Evolutionary conservation across 331 rosid species (phyloP).

Genomic region (Cydonia oblonga): DNA sequence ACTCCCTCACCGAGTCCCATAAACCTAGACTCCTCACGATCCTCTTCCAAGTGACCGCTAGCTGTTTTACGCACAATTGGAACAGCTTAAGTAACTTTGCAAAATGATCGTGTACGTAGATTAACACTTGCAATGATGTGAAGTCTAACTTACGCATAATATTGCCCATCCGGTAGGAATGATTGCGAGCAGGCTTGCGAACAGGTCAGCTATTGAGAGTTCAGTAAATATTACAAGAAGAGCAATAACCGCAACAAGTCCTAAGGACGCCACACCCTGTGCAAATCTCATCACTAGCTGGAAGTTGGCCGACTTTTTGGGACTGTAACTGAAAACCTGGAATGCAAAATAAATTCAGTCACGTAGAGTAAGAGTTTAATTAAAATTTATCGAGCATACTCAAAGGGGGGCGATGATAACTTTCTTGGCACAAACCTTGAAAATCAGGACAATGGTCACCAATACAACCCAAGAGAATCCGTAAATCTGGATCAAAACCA

Average conservation of each 20-base stretch:
- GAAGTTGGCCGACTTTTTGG: conserved; percentile 54
- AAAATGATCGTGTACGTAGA: background rate
- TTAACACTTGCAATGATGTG: background rate
- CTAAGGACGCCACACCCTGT: conserved; percentile 67
- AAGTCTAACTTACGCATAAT: conserved; percentile 53
- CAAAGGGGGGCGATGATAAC: conserved; percentile 1
- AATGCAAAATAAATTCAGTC: conserved; percentile 11
- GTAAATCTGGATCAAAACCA: conserved; percentile 40
- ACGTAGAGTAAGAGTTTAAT: background rate
- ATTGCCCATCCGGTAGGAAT: conserved; percentile 92
- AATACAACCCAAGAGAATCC: conserved; percentile 91
- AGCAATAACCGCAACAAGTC: conserved; percentile 53
- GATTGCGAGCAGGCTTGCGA: conserved; percentile 73
- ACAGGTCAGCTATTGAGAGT: conserved; percentile 61
- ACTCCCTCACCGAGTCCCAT: conserved; percentile 93
- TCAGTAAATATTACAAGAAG: conserved; percentile 52
- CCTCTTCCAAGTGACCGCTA: conserved; percentile 80
- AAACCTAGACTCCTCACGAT: conserved; percentile 51
- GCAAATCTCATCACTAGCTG: conserved; percentile 66
- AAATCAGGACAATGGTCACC: conserved; percentile 61
- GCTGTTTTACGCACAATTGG: conserved; percentile 30
- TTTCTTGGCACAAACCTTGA: conserved; percentile 56
- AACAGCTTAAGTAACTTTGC: background rate
- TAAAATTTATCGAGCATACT: background rate
- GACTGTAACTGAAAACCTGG: conserved; percentile 81